Base-by-base conservation (phyloP, 1,139 yeast genomes). In the Saccharomyces hybrid region DNA sequence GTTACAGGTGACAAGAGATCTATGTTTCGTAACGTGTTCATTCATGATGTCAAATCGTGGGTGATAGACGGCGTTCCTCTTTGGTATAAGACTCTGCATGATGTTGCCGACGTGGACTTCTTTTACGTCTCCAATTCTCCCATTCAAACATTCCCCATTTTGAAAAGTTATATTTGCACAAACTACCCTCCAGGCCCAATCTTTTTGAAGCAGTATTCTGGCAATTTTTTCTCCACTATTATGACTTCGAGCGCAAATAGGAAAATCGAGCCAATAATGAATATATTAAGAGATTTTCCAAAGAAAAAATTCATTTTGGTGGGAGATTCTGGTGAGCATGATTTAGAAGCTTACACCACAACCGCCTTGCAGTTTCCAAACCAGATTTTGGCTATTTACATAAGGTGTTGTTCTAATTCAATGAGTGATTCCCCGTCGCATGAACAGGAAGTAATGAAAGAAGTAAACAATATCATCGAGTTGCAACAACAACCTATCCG, bases 71-170 rank as follows among this genome's bases (percentile, higher is more conserved):
- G 88, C 0, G 84, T 93, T 44, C 79, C 86, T 1, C 75, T 77
- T 31, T 89, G 96, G 91, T 89, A 82, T 66, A 67, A 75, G 49
- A 64, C 72, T 60, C 64, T 83, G 59, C 58, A 58, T n/a, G 66
- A 68, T 34, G 64, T 65, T 16, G 70, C 73, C 49, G 76, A 81
- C 4, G 78, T 86, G 9, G 75, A 82, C 32, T 84, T 88, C 65
- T 96, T 90, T 67, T 95, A 93, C 66, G 98, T 95, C 1, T 90
- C 97, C 4, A 95, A 95, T 69, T 85, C 96, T 1, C 99, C 99
- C 0, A 87, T 95, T 83, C 98, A 91, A 69, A 72, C 93, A 38
- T 90, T 78, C 69, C 79, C 84, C 9, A 78, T 84, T 6, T 79
- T 93, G 50, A 66, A 75, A 19, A 80, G 82, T 51, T 93, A 84